Evolutionary conservation across 1,284 basidiomycete species (phyloP).

Genomic region (Cryptococcus sp.): DNA sequence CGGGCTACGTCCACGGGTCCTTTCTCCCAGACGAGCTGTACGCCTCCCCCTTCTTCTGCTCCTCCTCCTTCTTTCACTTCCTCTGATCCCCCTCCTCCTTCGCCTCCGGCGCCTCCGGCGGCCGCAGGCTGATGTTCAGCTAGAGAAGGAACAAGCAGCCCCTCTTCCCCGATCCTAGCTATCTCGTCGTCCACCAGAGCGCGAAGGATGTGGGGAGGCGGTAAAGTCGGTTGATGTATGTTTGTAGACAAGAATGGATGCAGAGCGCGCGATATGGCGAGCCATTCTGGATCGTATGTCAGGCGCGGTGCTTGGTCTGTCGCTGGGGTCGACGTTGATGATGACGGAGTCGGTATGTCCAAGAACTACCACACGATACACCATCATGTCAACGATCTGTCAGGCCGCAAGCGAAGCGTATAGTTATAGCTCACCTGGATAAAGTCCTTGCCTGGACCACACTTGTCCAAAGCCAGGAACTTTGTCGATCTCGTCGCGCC

Average conservation of each 20-base stretch:
- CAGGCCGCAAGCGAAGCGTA: background rate
- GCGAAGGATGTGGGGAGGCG: constrained; percentile 62
- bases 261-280: constrained; percentile 86
- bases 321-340: constrained; percentile 13
- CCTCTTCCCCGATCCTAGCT: constrained; percentile 62
- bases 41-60: constrained; percentile 36
- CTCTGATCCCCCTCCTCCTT: constrained; percentile 49
- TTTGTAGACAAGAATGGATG: constrained; percentile 71
- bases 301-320: constrained; percentile 53
- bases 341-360: constrained; percentile 59
- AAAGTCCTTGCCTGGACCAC: constrained; percentile 76
- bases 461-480: constrained; percentile 94
- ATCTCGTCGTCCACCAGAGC: constrained; percentile 65
- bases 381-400: background rate
- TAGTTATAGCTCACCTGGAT: constrained; percentile 67
- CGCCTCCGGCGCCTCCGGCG: background rate
- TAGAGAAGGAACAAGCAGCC: constrained; percentile 35
- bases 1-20: constrained; percentile 57
- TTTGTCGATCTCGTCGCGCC: constrained; percentile 59
- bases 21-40: constrained; percentile 35
- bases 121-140: background rate
- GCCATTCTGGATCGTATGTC: constrained; percentile 85
- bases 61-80: background rate
- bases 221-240: constrained; percentile 61
- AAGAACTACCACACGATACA: constrained; percentile 61